Base-by-base conservation (phyloP, 352 stramenopile species). In the Phytophthora kernoviae region DNA sequence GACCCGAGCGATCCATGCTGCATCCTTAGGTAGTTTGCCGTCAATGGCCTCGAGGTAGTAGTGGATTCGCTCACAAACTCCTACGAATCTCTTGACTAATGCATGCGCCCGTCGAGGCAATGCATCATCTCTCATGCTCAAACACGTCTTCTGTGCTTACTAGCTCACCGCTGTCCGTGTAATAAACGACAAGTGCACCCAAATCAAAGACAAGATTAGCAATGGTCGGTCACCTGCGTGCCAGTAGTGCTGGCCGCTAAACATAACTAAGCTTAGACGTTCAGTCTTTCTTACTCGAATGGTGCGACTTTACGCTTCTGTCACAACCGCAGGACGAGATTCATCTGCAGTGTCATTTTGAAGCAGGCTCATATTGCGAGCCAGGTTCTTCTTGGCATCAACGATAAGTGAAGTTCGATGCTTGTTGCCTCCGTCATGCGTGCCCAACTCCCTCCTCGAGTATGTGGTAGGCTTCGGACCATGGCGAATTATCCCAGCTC, bases 11-110 rank as follows among this genome's bases (percentile, higher is more conserved):
- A 65, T 48, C 61, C 61, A 69, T 15, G 18, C 11, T 15, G 2
- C 15, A 2, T 22, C n/a, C 36, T 47, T 12, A n/a, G 21, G 30
- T 24, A 27, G 8, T 18, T 34, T 20, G 37, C 30, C 21, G 17
- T 52, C 21, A 10, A 20, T 18, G 10, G 37, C 20, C 5, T 42
- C 26, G n/a, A 63, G 37, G 14, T 55, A 55, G 57, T 55, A 49
- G 9, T 45, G 18, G 12, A 55, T 2, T 2, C 50, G 43, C 20
- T 63, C 55, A 2, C 11, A 30, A 26, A 55, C 11, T 7, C 30
- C 46, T n/a, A 63, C 26, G 21, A 63, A 63, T 15, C 27, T 17
- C 26, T 50, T 52, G 37, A 63, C 17, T 10, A 40, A 45, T 20
- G 51, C 55, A 21, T 51, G 20, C 22, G 37, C 55, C 15, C 45